phyloP scores from a whole-genome alignment of 139 green algal species.

The Coelastrella sp. region DNA sequence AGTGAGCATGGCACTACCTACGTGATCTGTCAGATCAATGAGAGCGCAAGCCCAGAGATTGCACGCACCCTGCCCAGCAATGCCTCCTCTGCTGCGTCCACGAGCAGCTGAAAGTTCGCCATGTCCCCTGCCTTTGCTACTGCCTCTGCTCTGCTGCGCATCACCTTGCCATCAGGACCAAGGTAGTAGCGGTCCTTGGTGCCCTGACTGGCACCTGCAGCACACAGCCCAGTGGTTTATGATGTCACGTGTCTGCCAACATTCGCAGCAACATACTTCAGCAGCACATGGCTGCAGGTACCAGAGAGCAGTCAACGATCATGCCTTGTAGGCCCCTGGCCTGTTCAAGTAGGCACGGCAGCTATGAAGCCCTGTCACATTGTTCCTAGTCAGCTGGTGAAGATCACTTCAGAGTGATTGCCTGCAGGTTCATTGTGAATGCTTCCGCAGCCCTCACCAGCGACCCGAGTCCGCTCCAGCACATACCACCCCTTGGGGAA shows the following conservation, averaged over 20 bases:
- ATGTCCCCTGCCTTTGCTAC: background rate
- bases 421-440: background rate
- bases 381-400: background rate
- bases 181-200: conserved; percentile 39
- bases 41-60: background rate
- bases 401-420: background rate
- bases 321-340: too few relatives aligned
- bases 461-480: conserved; percentile 19
- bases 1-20: background rate
- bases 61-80: background rate
- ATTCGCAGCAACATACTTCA: background rate
- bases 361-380: background rate
- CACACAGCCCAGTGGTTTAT: background rate
- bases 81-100: conserved; percentile 11
- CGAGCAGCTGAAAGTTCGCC: conserved; percentile 7
- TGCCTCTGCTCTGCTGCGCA: conserved; percentile 1
- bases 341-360: too few relatives aligned
- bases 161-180: conserved; percentile 11
- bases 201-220: conserved; percentile 22
- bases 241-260: background rate
- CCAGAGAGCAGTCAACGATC: background rate
- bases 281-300: background rate
- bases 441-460: background rate
- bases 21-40: background rate
- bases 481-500: conserved; percentile 31